Base-by-base conservation (phyloP, 306 rosid species). In the Gillenia trifoliata region DNA sequence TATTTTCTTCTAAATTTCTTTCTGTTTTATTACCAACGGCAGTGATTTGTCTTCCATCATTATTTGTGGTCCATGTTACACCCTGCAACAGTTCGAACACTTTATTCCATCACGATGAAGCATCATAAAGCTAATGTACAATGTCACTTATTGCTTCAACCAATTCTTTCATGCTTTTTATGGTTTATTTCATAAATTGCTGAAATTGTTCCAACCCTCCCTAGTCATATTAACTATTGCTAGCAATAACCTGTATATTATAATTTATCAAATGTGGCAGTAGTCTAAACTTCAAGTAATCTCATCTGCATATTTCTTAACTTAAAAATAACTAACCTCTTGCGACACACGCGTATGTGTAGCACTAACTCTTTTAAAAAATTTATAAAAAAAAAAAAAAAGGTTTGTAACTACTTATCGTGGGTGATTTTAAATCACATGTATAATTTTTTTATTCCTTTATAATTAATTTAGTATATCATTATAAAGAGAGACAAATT, bases 71-170 rank as follows among this genome's bases (percentile, higher is more conserved):
- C 59, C 63, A 41, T 49, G 31, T 23, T 49, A 60, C 52, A 30
- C 7, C 33, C n/a, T n/a, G n/a, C 31, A 8, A 45, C 41, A 55
- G 50, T 55, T 34, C 4, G 36, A 34, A 28, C 65, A 34, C 52
- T 55, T 16, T 3, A 4, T 25, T 17, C 19, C 29, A 19, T 40
- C 66, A 19, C 66, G 19, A 31, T 6, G 15, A 41, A 55, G 41
- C 72, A 69, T 64, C 72, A 62, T 79, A 41, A 36, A 45, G 50
- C 50, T 59, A 31, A 33, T 79, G 16, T 12, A 29, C 29, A 26
- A n/a, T 59, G 64, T 63, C 75, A 52, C 73, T 70, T 47, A 54
- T 64, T 63, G 68, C 69, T 12, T 70, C 76, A 54, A 69, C 54
- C 22, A 13, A 28, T 50, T 50, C 1, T 13, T 20, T 23, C 36